These are phyloP conservation scores for Pichia ethanolica DNA, from an alignment of 805 yeast genomes.

Conservation along the genomic window DNA sequence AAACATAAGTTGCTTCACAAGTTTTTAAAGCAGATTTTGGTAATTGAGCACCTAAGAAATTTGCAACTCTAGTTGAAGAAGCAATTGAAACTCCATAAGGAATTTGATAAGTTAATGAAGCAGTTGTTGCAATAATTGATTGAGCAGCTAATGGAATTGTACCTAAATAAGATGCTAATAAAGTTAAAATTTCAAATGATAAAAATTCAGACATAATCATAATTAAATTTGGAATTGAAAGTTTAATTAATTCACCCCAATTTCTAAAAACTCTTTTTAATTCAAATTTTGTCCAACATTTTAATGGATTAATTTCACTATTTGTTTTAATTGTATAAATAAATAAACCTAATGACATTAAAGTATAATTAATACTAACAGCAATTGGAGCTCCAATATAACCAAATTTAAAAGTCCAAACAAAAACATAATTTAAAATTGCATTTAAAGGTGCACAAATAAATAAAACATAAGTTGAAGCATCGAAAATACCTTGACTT, in stretches of 20 bases:
- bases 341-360: constrained; percentile 54
- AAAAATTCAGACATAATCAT: constrained; percentile 77
- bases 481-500: constrained; percentile 73
- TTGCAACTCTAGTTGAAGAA: constrained; percentile 69
- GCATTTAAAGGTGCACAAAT: constrained; percentile 74
- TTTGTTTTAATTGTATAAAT: constrained; percentile 43
- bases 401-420: constrained; percentile 64
- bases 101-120: constrained; percentile 61
- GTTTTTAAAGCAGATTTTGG: constrained; percentile 25
- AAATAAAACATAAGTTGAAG: constrained; percentile 63
- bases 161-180: constrained; percentile 62
- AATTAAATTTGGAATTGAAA: constrained; percentile 66
- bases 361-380: constrained; percentile 62
- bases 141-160: constrained; percentile 61
- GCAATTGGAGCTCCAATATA: constrained; percentile 74
- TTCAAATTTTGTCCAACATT: constrained; percentile 32
- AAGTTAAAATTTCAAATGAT: constrained; percentile 68
- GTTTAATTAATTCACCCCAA: constrained; percentile 56
- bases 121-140: constrained; percentile 61
- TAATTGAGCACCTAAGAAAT: constrained; percentile 56
- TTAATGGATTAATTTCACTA: constrained; percentile 27
- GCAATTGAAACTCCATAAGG: constrained; percentile 75
- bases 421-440: constrained; percentile 55
- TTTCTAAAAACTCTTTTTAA: constrained; percentile 36
- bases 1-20: constrained; percentile 22